Conservation (phyloP, 2,329 filamentous ascomycete genomes). For the Trichoderma lentiforme region DNA sequence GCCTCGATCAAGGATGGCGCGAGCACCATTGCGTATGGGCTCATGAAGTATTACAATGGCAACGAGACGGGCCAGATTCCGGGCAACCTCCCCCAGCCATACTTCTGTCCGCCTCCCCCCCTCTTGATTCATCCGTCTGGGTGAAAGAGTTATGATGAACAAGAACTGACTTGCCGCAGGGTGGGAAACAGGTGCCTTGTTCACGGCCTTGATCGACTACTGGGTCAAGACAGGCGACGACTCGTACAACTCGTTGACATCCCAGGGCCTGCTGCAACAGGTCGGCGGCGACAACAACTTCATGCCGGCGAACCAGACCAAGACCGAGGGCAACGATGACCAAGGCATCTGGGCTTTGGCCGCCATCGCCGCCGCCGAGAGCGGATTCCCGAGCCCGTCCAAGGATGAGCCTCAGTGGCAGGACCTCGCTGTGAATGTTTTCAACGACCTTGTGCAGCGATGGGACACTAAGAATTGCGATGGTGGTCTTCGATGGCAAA, state of each 20-base stretch:
- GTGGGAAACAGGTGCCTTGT: slow-evolving; percentile 15
- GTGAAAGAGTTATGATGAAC: neutral
- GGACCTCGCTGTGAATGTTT: slow-evolving; percentile 67
- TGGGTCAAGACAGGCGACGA: slow-evolving; percentile 61
- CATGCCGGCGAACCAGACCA: slow-evolving; percentile 57
- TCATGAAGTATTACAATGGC: slow-evolving; percentile 44
- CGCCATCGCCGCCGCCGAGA: slow-evolving; percentile 68
- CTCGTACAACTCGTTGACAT: slow-evolving; percentile 55
- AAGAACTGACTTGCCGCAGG: neutral
- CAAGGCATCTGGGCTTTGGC: slow-evolving; percentile 75
- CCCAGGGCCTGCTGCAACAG: slow-evolving; percentile 54
- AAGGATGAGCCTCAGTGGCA: slow-evolving; percentile 62
- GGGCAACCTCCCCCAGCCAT: slow-evolving; percentile 49
- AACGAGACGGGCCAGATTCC: slow-evolving; percentile 50
- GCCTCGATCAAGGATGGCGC: slow-evolving; percentile 30
- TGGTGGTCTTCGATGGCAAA: slow-evolving; percentile 76
- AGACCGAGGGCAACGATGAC: slow-evolving; percentile 60
- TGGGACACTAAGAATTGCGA: slow-evolving; percentile 51
- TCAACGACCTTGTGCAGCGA: slow-evolving; percentile 33
- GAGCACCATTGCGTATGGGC: slow-evolving; percentile 38
- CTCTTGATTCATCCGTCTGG: neutral
- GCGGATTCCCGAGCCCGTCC: slow-evolving; percentile 63
- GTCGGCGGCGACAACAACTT: slow-evolving; percentile 51
- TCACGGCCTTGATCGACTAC: slow-evolving; percentile 57
- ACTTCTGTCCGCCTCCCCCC: slow-evolving; percentile 46